Conservation (phyloP, 352 stramenopile genomes). For the Pythium brachiatum region DNA sequence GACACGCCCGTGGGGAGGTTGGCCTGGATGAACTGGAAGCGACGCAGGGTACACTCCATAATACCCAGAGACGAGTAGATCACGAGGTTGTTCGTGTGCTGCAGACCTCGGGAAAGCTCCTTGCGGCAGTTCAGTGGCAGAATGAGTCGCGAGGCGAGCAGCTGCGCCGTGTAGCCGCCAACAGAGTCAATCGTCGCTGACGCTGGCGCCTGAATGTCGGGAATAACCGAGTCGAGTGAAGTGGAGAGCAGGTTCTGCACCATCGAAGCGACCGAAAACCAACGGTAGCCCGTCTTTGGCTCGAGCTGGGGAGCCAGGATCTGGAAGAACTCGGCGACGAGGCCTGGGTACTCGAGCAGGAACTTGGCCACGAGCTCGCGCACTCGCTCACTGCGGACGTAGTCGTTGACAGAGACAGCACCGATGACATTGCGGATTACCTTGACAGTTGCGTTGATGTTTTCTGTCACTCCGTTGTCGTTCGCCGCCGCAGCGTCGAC, state of each 20-base stretch:
- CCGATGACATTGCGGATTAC: slow-evolving; percentile 65
- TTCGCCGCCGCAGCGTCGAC: neutral
- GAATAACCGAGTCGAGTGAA: slow-evolving; percentile 38
- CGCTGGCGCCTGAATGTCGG: slow-evolving; percentile 18
- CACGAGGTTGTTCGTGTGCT: slow-evolving; percentile 71
- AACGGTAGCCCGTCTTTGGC: slow-evolving; percentile 68
- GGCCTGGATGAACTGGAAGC: slow-evolving; percentile 42
- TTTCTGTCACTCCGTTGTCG: neutral
- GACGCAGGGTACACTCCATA: slow-evolving; percentile 54
- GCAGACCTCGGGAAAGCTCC: slow-evolving; percentile 76
- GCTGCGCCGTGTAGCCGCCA: slow-evolving; percentile 32
- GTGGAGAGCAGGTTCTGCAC: slow-evolving; percentile 64
- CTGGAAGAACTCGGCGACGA: slow-evolving; percentile 59
- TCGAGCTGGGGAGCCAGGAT: slow-evolving; percentile 64
- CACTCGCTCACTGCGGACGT: slow-evolving; percentile 46
- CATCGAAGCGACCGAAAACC: slow-evolving; percentile 73
- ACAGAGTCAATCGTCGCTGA: neutral
- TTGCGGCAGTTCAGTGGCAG: slow-evolving; percentile 70
- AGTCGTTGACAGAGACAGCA: slow-evolving; percentile 63
- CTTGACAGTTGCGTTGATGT: slow-evolving; percentile 29
- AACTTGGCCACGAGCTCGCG: slow-evolving; percentile 58
- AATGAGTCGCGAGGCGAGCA: slow-evolving; percentile 58
- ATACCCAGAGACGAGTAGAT: slow-evolving; percentile 73
- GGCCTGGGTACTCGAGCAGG: slow-evolving; percentile 55
- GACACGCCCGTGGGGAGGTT: slow-evolving; percentile 22